Evolutionary conservation across 2,329 filamentous ascomycete species (phyloP), one percentile per base, ranked within the genome.

Genomic region (Monosporascus sp.): DNA sequence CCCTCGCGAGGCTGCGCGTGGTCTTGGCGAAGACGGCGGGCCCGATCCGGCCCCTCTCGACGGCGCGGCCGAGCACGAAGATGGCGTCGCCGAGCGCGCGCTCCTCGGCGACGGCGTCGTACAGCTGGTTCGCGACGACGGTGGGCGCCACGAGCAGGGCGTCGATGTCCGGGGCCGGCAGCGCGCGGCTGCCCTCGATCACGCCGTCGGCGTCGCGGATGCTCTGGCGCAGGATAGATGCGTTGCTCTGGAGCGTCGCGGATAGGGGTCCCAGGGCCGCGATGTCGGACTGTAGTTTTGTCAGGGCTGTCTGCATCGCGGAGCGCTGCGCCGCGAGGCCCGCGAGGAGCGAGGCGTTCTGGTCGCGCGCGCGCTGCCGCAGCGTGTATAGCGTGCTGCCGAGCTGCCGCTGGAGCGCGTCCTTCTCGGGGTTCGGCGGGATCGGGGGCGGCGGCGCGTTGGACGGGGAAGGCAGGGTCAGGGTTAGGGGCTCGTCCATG

Each of bases 351-450:
- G 87, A 80, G 19, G 84, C 80, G 61, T 92, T 92, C 64, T 94
- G 88, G 26, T 81, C 72, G 47, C 88, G 81, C 51, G 85, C 86
- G 48, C 81, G 80, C 56, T 85, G 83, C 17, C 92, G 85, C 57
- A 89, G 85, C 40, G 82, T 75, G 52, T 85, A 78, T 3, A 97
- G 76, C 0, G 85, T 83, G 52, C 81, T 77, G 37, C 87, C 91
- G 31, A 97, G 81, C 45, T 91, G 88, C 51, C 82, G 81, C 3
- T 96, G 79, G 17, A 97, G 82, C 20, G 88, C 87, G 69, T 97
- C 91, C 68, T 96, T 97, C 71, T 97, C 91, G 0, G 94, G 94
- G 64, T 99, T 99, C 0, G 91, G 92, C 0, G 94, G 93, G 34
- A 97, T 91, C 0, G 93, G 92, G 0, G 94, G 93, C 1, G 91